Percentiles rank a stretch among this genome's conserved stretches.
Conservation (phyloP, 2,329 filamentous ascomycete species). For the Colletotrichum tamarilloi region DNA sequence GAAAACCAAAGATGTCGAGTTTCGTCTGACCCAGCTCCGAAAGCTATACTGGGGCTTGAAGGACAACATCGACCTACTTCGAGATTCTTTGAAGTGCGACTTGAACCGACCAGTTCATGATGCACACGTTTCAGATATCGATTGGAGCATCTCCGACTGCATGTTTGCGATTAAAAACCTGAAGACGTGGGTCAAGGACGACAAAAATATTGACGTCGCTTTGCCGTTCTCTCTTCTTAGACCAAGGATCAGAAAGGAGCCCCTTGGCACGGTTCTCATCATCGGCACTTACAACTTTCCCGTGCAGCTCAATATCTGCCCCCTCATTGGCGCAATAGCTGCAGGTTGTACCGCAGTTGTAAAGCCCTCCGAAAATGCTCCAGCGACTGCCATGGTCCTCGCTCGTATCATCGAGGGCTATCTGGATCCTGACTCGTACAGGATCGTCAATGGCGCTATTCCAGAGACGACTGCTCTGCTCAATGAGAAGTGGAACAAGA, state of each 20-base stretch:
- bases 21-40: conserved; percentile 85
- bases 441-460: conserved; percentile 82
- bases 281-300: conserved; percentile 98
- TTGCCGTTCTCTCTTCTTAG: conserved; percentile 75
- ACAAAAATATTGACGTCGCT: conserved; percentile 76
- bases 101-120: conserved; percentile 83
- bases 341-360: conserved; percentile 90
- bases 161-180: conserved; percentile 82
- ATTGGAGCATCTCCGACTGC: conserved; percentile 84
- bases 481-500: conserved; percentile 95
- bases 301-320: conserved; percentile 80
- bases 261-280: conserved; percentile 83
- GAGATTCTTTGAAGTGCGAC: conserved; percentile 81
- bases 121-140: conserved; percentile 77
- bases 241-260: conserved; percentile 86
- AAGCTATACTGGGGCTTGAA: conserved; percentile 94
- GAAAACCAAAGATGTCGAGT: conserved; percentile 85
- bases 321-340: conserved; percentile 88
- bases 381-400: conserved; percentile 80
- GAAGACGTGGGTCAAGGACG: conserved; percentile 85
- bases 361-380: conserved; percentile 89
- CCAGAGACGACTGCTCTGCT: conserved; percentile 85
- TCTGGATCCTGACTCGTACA: conserved; percentile 82
- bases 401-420: conserved; percentile 80
- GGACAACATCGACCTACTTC: conserved; percentile 79